Evolutionary conservation across 2,329 filamentous ascomycete species (phyloP), one percentile per base, ranked within the genome.

Genomic region (Nigrospora oryzae): DNA sequence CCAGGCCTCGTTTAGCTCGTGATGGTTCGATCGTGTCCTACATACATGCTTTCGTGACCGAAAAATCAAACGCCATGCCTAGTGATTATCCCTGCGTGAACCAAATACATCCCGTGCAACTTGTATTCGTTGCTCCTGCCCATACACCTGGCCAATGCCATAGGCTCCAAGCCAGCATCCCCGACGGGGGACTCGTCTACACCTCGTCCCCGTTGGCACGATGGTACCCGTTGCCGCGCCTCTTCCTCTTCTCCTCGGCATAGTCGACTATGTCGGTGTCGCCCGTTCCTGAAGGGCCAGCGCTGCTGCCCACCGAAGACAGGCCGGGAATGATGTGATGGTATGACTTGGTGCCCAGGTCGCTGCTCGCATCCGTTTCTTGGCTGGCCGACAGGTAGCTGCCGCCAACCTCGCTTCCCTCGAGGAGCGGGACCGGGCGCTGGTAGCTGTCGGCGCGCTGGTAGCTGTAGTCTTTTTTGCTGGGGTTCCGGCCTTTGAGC

Each of bases 291-390:
- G 31, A 34, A 7, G 6, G 39, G 23, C 23, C 48, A 28, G 48
- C 61, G 48, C 55, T 63, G 43, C 62, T 53, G 43, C 52, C 42
- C 5, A 46, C 47, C 32, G 46, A 53, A 48, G 66, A 66, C 51
- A 77, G 57, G 50, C 76, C 75, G 3, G 77, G 76, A 57, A 78
- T 74, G 34, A 71, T 62, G 52, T 79, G 74, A 51, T 66, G 67
- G 55, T 81, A 79, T 34, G 74, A 70, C 68, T 79, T 79, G 52
- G 74, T 79, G 30, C 77, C 77, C 10, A 73, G 52, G 2, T 79
- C 75, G 56, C 70, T 72, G 38, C 61, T 61, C 4, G 59, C 56
- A 37, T 53, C 63, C 5, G 47, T 57, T 59, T 51, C 46, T 37
- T 41, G 35, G 50, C 54, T 44, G 31, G 34, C 50, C 47, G 43